Base-by-base conservation (phyloP, 371 early-diverging fungal genomes). In the Circinella minor region DNA sequence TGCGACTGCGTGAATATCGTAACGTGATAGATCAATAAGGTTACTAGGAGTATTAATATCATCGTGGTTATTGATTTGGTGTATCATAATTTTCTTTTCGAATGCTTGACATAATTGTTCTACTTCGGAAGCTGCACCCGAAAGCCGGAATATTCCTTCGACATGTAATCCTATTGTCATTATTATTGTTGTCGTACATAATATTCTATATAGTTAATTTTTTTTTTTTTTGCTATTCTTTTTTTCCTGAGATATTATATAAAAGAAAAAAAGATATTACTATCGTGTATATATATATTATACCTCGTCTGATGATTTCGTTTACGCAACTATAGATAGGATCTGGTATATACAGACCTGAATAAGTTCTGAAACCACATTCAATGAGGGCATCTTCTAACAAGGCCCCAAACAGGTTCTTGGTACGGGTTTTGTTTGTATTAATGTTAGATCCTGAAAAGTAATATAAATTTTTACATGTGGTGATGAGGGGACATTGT, bases 71-170 rank as follows among this genome's bases (percentile, higher is more conserved):
- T 43, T 43, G 43, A 9, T 43, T 9, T 43, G 11, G 11, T 11
- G 43, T 9, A 43, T 43, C 61, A 49, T 76, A 76, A 69, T 73
- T 81, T 38, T 78, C 81, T 43, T 70, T 67, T 84, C 79, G 54
- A 84, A 81, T 36, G 74, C 76, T 15, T 64, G 61, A 7, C 72
- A 68, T 4, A 84, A 72, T 48, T 72, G 67, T 20, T 81, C 75
- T 36, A 83, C 79, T 63, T 83, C 84, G 57, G 81, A 74, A 1
- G 81, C 78, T 27, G 81, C 81, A 38, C 84, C 81, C 55, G 84
- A 83, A 38, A 83, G 71, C 62, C 84, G 71, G 76, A 83, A 83
- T 37, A 83, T 76, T 27, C 84, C 84, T 70, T 81, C 78, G 17
- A 73, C 73, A 18, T 48, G 48, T 54, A 83, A 66, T 9, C 84